Evolutionary conservation across 2,329 filamentous ascomycete species (phyloP).

Genomic region (Pseudocercospora musae): DNA sequence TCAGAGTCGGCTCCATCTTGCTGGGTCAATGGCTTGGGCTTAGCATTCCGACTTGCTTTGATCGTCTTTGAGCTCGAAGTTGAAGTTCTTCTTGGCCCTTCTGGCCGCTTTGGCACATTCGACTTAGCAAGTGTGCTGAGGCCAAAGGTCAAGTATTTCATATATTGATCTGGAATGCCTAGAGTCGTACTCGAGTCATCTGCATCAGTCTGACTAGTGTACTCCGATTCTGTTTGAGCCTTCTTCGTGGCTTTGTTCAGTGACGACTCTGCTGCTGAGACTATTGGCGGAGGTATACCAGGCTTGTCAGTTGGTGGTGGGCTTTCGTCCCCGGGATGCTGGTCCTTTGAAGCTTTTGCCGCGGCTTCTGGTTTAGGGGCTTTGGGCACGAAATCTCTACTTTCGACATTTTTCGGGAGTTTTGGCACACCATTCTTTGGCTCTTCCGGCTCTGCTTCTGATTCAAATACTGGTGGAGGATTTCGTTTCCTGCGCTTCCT

Average conservation of each 20-base stretch:
- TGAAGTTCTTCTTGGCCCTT: slow-evolving; percentile 21
- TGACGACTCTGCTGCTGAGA: slow-evolving; percentile 43
- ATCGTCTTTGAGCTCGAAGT: slow-evolving; percentile 28
- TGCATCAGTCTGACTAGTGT: slow-evolving; percentile 7
- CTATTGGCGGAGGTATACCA: slow-evolving; percentile 48
- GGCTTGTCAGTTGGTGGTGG: slow-evolving; percentile 25
- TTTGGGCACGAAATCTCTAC: slow-evolving; percentile 13
- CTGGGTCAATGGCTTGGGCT: slow-evolving; percentile 4
- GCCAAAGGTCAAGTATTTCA: slow-evolving; percentile 51
- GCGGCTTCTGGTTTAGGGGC: background rate
- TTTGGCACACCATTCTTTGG: background rate
- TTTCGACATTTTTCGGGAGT: slow-evolving; percentile 8
- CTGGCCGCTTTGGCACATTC: slow-evolving; percentile 22
- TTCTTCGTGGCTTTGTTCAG: slow-evolving; percentile 42
- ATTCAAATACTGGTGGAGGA: slow-evolving; percentile 16
- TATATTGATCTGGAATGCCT: slow-evolving; percentile 47
- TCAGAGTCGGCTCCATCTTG: slow-evolving; percentile 18
- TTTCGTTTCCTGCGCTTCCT: slow-evolving; percentile 46
- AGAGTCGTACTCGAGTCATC: slow-evolving; percentile 36
- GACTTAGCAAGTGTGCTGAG: slow-evolving; percentile 35
- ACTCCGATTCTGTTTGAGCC: slow-evolving; percentile 31
- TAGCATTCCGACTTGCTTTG: slow-evolving; percentile 12
- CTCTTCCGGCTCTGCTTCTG: slow-evolving; percentile 4
- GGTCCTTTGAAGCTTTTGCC: background rate
- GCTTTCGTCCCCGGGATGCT: slow-evolving; percentile 6